Percentiles rank a stretch among this genome's conserved stretches.
Evolutionary conservation across 129 eudicot species (phyloP).

Genomic region (Flaveria bidentis): DNA sequence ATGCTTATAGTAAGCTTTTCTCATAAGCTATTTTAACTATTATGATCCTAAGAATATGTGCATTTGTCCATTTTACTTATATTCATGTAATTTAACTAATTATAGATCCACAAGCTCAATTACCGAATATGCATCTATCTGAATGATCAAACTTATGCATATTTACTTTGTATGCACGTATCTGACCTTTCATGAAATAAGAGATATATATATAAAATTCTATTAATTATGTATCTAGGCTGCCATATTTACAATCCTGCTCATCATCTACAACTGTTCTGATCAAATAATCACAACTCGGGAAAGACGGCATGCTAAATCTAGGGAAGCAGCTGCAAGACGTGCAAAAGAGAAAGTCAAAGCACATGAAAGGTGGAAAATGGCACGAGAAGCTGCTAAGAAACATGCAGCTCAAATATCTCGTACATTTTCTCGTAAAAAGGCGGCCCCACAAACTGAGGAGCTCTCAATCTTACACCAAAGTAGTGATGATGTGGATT

Average conservation of each 20-base stretch:
- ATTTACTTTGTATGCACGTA: constrained; percentile 12
- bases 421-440: constrained; percentile 61
- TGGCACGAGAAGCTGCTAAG: constrained; percentile 81
- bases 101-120: not conserved
- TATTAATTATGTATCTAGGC: constrained; percentile 49
- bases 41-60: not conserved
- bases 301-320: constrained; percentile 79
- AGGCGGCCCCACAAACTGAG: constrained; percentile 39
- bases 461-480: constrained; percentile 44
- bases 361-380: constrained; percentile 85
- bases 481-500: constrained; percentile 33
- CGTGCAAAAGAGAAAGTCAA: constrained; percentile 65
- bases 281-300: constrained; percentile 86
- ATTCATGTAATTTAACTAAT: not conserved
- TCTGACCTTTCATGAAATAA: not conserved
- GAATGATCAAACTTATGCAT: constrained; percentile 4
- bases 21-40: constrained; percentile 15
- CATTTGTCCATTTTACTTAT: not conserved
- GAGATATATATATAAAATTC: not conserved
- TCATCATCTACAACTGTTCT: constrained; percentile 84
- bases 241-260: constrained; percentile 69
- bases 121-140: constrained; percentile 3
- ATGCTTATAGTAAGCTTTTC: constrained; percentile 76
- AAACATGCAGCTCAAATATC: constrained; percentile 76
- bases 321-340: constrained; percentile 84